Evolutionary conservation across 2,329 filamentous ascomycete genomes (phyloP).

Genomic region (Apiospora marii): DNA sequence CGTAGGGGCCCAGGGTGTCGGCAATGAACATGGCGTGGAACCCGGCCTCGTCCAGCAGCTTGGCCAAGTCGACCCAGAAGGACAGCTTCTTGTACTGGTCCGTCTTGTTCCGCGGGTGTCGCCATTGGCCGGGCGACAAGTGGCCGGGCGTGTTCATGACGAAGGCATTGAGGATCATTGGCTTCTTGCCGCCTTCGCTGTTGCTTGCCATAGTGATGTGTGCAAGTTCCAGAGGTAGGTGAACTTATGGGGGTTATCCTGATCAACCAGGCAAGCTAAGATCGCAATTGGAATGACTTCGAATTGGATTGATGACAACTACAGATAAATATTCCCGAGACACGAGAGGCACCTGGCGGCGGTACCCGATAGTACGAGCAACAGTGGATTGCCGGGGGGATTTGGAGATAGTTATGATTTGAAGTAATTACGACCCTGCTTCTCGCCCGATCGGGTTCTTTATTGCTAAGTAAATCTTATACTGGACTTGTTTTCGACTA

Average conservation of each 20-base stretch:
- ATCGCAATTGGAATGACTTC: too few relatives aligned
- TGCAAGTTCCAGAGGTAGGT: background rate
- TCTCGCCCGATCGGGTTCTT: too few relatives aligned
- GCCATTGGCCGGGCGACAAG: conserved; percentile 69
- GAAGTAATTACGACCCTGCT: background rate
- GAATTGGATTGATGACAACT: too few relatives aligned
- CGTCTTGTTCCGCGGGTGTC: conserved; percentile 68
- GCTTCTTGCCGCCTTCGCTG: conserved; percentile 48
- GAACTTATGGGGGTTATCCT: too few relatives aligned
- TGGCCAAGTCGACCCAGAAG: conserved; percentile 70
- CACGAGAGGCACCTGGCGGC: background rate
- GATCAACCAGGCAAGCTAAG: too few relatives aligned
- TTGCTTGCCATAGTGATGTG: background rate
- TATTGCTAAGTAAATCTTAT: too few relatives aligned
- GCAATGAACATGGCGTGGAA: conserved; percentile 73
- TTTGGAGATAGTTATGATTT: background rate
- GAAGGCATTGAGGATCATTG: conserved; percentile 69
- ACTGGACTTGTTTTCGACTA: background rate
- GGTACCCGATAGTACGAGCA: background rate
- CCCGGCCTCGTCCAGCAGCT: conserved; percentile 65
- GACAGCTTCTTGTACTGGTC: conserved; percentile 64
- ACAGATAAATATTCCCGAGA: background rate
- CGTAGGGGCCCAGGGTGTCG: conserved; percentile 69
- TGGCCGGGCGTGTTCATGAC: conserved; percentile 72
- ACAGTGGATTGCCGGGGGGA: background rate